A percentile compares a stretch with the other conserved stretches of the same genome.
phyloP scores from a whole-genome alignment of 495 filamentous ascomycete species.

The Aspergillus ostianus region DNA sequence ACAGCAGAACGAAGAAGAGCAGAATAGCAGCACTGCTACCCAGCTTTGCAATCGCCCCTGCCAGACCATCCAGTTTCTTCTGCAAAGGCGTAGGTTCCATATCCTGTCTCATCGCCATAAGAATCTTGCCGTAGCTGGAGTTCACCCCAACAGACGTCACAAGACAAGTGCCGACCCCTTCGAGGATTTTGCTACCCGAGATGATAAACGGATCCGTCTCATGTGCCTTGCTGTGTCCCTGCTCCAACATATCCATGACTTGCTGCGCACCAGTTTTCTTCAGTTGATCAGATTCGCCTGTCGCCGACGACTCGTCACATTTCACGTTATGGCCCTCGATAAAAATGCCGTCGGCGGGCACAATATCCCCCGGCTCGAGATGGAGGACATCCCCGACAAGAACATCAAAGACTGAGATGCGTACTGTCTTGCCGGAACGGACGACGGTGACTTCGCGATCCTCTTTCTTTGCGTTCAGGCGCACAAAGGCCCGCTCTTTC shows the following conservation, averaged over 20 bases:
- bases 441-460: constrained; percentile 64
- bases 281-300: constrained; percentile 66
- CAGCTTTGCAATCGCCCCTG: constrained; percentile 81
- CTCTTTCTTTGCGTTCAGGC: constrained; percentile 58
- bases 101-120: constrained; percentile 82
- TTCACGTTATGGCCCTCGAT: constrained; percentile 64
- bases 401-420: constrained; percentile 70
- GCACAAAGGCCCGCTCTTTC: constrained; percentile 60
- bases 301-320: constrained; percentile 70
- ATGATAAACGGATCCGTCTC: constrained; percentile 60
- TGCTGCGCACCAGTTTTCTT: constrained; percentile 63
- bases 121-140: constrained; percentile 79
- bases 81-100: constrained; percentile 81
- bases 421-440: constrained; percentile 62
- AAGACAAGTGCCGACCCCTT: constrained; percentile 75
- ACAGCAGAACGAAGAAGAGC: constrained; percentile 78
- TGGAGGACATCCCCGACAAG: constrained; percentile 74
- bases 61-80: constrained; percentile 74
- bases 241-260: constrained; percentile 57
- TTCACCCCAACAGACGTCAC: constrained; percentile 77
- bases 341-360: constrained; percentile 70
- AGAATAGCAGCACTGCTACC: constrained; percentile 71
- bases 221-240: constrained; percentile 28
- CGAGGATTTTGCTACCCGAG: constrained; percentile 79
- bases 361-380: constrained; percentile 73